Conservation (phyloP, 116 monocot species). For the Zostera marina region DNA sequence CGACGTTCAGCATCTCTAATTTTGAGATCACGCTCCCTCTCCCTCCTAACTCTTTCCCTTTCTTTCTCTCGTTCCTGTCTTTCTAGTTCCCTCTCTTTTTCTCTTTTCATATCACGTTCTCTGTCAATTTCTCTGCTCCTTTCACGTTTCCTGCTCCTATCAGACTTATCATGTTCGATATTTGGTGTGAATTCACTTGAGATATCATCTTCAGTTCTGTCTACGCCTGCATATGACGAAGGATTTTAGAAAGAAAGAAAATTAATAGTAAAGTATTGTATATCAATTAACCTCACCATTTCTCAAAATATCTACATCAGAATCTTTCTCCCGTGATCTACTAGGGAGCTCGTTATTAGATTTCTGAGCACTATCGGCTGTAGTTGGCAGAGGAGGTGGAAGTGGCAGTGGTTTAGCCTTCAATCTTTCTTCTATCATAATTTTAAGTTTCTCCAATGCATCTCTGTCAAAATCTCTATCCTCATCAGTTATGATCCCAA, state of each 20-base stretch:
- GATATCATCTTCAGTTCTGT: slow-evolving; percentile 63
- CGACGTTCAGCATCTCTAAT: slow-evolving; percentile 57
- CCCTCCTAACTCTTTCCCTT: slow-evolving; percentile 70
- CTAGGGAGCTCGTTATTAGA: slow-evolving; percentile 48
- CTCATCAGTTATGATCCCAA: slow-evolving; percentile 87
- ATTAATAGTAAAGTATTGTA: not conserved
- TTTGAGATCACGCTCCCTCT: slow-evolving; percentile 76
- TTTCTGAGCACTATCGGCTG: slow-evolving; percentile 23
- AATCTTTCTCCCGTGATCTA: slow-evolving; percentile 53
- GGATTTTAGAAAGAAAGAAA: not conserved
- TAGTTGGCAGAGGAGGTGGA: slow-evolving; percentile 31
- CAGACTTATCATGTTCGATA: slow-evolving; percentile 48
- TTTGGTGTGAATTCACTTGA: slow-evolving; percentile 37
- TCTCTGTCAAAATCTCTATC: slow-evolving; percentile 71
- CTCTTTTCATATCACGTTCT: slow-evolving; percentile 65
- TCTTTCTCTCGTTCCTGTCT: slow-evolving; percentile 76
- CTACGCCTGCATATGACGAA: slow-evolving; percentile 31
- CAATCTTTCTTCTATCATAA: slow-evolving; percentile 74
- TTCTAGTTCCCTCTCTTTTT: slow-evolving; percentile 81
- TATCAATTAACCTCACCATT: slow-evolving; percentile 23
- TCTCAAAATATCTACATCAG: slow-evolving; percentile 38
- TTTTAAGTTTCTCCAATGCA: slow-evolving; percentile 50
- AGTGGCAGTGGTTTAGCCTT: slow-evolving; percentile 68
- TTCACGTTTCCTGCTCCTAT: slow-evolving; percentile 41
- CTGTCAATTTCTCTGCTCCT: slow-evolving; percentile 54